Percentiles rank a stretch among this genome's conserved stretches.
Evolutionary conservation across 2,329 filamentous ascomycete genomes (phyloP).

Genomic region (Amauroascus verrucosus): DNA sequence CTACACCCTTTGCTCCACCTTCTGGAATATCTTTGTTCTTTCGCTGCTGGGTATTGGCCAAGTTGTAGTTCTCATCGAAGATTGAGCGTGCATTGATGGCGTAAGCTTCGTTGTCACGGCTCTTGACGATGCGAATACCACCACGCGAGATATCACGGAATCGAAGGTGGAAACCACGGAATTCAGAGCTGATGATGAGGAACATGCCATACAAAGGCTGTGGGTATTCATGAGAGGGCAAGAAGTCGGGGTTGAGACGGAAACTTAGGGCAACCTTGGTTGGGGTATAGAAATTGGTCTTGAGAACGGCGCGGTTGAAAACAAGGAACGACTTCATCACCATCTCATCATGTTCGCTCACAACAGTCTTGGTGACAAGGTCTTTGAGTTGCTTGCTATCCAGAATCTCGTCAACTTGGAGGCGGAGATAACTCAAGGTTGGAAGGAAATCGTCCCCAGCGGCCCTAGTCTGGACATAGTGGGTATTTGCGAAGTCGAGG

Average conservation of each 20-base stretch:
- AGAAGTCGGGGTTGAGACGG: conserved; percentile 68
- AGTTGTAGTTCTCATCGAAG: conserved; percentile 97
- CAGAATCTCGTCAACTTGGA: conserved; percentile 62
- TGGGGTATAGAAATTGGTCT: conserved; percentile 96
- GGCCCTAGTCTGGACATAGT: conserved; percentile 60
- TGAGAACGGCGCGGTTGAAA: conserved; percentile 87
- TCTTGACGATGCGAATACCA: conserved; percentile 97
- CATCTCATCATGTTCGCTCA: conserved; percentile 93
- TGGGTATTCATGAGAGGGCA: conserved; percentile 85
- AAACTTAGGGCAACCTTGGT: conserved; percentile 98
- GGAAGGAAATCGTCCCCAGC: conserved; percentile 60
- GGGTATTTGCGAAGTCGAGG: conserved; percentile 78
- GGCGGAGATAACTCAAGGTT: conserved; percentile 56
- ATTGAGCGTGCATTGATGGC: conserved; percentile 91
- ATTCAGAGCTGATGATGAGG: conserved; percentile 92
- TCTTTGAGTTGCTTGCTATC: conserved; percentile 64
- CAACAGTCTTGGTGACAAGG: conserved; percentile 66
- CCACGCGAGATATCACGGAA: conserved; percentile 96
- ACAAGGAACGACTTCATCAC: conserved; percentile 94
- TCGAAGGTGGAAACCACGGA: conserved; percentile 90
- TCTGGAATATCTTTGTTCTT: conserved; percentile 99
- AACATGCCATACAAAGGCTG: conserved; percentile 97
- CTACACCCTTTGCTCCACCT: conserved; percentile 94
- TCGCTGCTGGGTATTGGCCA: conserved; percentile 95
- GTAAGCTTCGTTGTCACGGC: conserved; percentile 89